Conservation (phyloP, 768 basidiomycete species). For the Tulasnella sp. region DNA sequence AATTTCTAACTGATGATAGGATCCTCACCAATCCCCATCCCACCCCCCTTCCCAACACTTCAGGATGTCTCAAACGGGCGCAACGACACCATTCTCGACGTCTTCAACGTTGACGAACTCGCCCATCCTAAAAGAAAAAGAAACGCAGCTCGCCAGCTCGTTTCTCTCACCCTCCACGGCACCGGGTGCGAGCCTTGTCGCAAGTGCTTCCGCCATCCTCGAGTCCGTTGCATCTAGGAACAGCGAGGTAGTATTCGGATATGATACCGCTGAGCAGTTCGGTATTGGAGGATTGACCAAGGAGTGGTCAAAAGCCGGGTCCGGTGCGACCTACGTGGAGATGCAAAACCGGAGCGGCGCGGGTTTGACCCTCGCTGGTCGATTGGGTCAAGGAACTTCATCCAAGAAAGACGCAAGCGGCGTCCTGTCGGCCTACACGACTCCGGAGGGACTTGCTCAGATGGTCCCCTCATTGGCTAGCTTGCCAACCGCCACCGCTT, state of each 20-base stretch:
- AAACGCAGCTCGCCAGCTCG: background rate
- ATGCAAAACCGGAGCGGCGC: conserved; percentile 84
- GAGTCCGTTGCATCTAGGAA: conserved; percentile 62
- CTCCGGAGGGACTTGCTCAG: conserved; percentile 73
- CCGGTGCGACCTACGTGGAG: conserved; percentile 47
- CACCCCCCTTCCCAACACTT: background rate
- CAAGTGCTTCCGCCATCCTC: conserved; percentile 41
- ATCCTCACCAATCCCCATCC: conserved; percentile 1
- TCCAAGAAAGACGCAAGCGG: conserved; percentile 57
- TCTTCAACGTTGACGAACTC: conserved; percentile 24
- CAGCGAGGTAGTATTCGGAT: conserved; percentile 71
- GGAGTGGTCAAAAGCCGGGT: conserved; percentile 49
- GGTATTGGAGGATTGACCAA: conserved; percentile 75
- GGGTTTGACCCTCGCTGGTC: conserved; percentile 71
- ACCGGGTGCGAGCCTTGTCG: conserved; percentile 13
- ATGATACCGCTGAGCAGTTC: conserved; percentile 78
- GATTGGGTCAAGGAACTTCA: conserved; percentile 69
- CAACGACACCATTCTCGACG: conserved; percentile 28
- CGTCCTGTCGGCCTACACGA: conserved; percentile 69
- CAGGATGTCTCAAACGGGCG: conserved; percentile 19
- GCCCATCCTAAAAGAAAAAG: conserved; percentile 16
- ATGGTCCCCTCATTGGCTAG: conserved; percentile 78
- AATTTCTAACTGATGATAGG: background rate
- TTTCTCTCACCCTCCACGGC: conserved; percentile 17
- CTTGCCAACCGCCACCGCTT: conserved; percentile 59